These are phyloP conservation scores for Globisporangium irregulare DNA, from an alignment of 352 stramenopile species.

Conservation along the genomic window DNA sequence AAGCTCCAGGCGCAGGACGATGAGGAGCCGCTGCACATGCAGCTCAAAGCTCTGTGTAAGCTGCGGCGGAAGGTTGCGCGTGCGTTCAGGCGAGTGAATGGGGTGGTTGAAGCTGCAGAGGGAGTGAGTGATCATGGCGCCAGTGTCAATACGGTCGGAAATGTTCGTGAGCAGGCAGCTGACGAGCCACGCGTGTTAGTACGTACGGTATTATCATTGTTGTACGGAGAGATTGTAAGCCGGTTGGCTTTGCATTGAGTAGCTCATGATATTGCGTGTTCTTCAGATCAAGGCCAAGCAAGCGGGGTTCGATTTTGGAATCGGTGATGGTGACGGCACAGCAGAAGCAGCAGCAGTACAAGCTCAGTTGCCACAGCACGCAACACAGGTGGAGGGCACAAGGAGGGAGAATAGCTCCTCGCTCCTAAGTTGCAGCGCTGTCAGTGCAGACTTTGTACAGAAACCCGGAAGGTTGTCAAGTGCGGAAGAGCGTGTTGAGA, in stretches of 20 bases:
- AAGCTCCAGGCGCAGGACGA: constrained; percentile 6
- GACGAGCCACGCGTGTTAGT: not conserved
- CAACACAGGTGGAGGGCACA: not conserved
- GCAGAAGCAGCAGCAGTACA: not conserved
- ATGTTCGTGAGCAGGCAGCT: not conserved
- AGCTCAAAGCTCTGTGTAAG: not conserved
- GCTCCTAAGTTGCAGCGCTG: not conserved
- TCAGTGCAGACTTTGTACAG: not conserved
- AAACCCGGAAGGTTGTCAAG: not conserved
- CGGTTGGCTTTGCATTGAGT: not conserved
- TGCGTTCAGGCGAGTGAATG: not conserved
- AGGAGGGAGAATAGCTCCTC: not conserved
- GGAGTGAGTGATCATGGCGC: not conserved
- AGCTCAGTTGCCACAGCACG: not conserved
- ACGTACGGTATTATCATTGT: not conserved
- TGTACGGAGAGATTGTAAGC: not conserved
- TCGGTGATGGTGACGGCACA: not conserved
- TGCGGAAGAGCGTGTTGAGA: not conserved
- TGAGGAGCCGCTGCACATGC: not conserved
- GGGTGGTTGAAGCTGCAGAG: not conserved
- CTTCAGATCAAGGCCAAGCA: not conserved
- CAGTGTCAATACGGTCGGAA: not conserved
- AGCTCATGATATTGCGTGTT: not conserved
- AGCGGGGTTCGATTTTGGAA: not conserved
- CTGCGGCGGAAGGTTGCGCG: not conserved